Conservation (phyloP, 495 filamentous ascomycete species). For the Lepraria neglecta region DNA sequence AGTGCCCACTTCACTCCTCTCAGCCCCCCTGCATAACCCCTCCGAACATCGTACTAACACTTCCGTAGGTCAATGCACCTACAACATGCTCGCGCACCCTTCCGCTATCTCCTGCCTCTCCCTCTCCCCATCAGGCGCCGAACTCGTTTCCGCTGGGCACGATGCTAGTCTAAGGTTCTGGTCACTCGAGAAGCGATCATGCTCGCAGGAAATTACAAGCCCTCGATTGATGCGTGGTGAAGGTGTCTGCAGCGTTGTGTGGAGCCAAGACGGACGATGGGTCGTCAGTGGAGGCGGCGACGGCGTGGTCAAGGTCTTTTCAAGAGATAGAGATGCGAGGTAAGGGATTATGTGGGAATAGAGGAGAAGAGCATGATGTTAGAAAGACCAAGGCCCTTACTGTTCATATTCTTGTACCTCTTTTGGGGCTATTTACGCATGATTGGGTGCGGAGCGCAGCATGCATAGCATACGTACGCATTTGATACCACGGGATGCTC, state of each 20-base stretch:
- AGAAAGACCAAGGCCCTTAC: not conserved
- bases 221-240: conserved; percentile 91
- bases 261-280: conserved; percentile 90
- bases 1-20: conserved; percentile 35
- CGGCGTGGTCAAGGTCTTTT: conserved; percentile 93
- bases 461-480: not conserved
- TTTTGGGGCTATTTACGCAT: not conserved
- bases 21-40: not conserved
- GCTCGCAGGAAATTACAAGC: conserved; percentile 87
- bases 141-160: conserved; percentile 93
- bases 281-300: conserved; percentile 95
- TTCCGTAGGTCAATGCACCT: conserved; percentile 87
- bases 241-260: conserved; percentile 85
- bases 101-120: conserved; percentile 85
- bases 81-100: conserved; percentile 95
- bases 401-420: not conserved
- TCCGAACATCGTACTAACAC: not conserved
- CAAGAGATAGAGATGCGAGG: conserved; percentile 40
- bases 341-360: not conserved
- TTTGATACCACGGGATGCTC: conserved; percentile 8
- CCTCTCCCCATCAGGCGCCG: conserved; percentile 82
- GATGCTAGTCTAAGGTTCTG: conserved; percentile 94
- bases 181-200: conserved; percentile 90
- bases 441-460: not conserved
- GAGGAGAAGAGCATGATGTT: not conserved